phyloP scores from a whole-genome alignment of 2,329 filamentous ascomycete genomes.

The Colletotrichum liriopes region DNA sequence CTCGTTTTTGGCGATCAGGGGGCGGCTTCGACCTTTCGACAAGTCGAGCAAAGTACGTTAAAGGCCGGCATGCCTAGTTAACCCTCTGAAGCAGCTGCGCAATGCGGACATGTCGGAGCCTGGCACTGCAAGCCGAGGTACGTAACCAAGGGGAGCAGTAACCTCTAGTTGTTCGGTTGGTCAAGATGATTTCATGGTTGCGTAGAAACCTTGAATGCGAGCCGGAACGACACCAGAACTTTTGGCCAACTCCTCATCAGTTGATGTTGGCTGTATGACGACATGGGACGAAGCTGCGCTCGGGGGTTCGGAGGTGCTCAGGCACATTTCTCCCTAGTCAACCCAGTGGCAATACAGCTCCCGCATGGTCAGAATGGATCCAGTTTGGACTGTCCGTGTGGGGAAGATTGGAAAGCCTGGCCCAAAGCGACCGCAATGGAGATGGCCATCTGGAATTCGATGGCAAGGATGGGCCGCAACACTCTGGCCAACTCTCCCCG shows the following conservation, averaged over 20 bases:
- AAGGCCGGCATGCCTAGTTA: constrained; percentile 7
- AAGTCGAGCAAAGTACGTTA: not conserved
- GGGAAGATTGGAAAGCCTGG: not conserved
- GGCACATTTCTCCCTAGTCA: not conserved
- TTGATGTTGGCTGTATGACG: constrained; percentile 17
- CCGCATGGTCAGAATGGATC: not conserved
- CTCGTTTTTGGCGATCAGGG: not conserved
- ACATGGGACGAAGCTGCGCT: constrained; percentile 27
- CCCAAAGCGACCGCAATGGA: not conserved
- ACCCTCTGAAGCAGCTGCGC: not conserved
- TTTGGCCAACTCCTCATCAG: not conserved
- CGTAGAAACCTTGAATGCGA: not conserved
- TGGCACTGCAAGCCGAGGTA: not conserved
- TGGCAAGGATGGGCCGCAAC: constrained; percentile 14
- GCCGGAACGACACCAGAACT: not conserved
- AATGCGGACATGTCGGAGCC: not conserved
- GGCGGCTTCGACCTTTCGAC: not conserved
- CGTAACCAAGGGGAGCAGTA: not conserved
- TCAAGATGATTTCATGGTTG: constrained; percentile 18
- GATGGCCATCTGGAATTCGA: constrained; percentile 10
- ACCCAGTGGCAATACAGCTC: not conserved
- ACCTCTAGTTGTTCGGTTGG: not conserved
- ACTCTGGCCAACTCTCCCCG: constrained; percentile 11
- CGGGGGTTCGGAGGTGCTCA: constrained; percentile 30
- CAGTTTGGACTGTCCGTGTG: not conserved